Evolutionary conservation across 2,329 filamentous ascomycete species (phyloP).

Genomic region (Phaeosphaeria sp.): DNA sequence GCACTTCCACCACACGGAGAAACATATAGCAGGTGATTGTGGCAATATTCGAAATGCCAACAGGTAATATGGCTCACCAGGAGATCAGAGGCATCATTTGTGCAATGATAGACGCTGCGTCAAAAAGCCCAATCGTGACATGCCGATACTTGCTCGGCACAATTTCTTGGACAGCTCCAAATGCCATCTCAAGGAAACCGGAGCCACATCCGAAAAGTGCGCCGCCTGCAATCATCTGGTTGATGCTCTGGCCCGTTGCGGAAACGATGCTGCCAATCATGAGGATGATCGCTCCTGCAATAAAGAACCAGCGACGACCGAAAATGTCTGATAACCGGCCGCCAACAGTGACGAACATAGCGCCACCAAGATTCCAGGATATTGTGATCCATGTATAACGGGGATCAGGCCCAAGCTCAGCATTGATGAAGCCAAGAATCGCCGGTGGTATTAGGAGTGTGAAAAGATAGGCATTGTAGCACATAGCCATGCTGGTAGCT

Average conservation of each 20-base stretch:
- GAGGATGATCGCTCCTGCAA: conserved; percentile 42
- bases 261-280: conserved; percentile 49
- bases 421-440: conserved; percentile 41
- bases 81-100: conserved; percentile 43
- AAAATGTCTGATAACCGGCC: conserved; percentile 51
- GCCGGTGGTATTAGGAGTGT: conserved; percentile 42
- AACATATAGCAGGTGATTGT: too few relatives aligned
- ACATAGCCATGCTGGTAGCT: conserved; percentile 22
- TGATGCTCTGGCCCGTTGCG: conserved; percentile 48
- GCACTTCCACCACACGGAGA: background rate
- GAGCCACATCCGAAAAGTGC: conserved; percentile 51
- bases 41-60: too few relatives aligned
- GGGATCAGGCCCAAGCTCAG: conserved; percentile 40
- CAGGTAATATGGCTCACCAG: conserved; percentile 17
- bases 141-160: conserved; percentile 50
- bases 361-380: conserved; percentile 41
- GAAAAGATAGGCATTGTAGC: conserved; percentile 44
- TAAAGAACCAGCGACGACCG: conserved; percentile 42
- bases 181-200: conserved; percentile 51
- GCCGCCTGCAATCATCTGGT: conserved; percentile 51
- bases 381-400: conserved; percentile 43
- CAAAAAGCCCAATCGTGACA: conserved; percentile 46
- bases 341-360: conserved; percentile 41
- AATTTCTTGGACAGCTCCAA: conserved; percentile 48
- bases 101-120: conserved; percentile 38